phyloP scores from a whole-genome alignment of 306 rosid genomes.

The Sesbania bispinosa region DNA sequence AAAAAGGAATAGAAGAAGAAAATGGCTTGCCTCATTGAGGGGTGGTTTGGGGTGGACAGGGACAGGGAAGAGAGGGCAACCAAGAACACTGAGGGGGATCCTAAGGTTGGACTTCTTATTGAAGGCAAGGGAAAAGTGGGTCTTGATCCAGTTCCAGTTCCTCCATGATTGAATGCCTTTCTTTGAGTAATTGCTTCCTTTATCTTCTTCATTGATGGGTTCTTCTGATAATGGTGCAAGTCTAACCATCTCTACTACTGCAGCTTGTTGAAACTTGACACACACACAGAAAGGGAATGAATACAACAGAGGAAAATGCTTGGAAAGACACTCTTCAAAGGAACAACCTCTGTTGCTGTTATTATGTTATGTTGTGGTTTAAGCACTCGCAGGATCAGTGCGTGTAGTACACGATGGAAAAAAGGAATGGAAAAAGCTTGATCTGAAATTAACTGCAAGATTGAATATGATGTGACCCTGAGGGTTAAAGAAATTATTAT shows the following conservation, averaged over 20 bases:
- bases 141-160: slow-evolving; percentile 86
- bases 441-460: slow-evolving; percentile 14
- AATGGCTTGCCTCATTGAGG: slow-evolving; percentile 49
- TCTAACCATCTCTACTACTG: slow-evolving; percentile 67
- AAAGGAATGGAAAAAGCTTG: neutral
- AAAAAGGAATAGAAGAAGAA: neutral
- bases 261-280: slow-evolving; percentile 20
- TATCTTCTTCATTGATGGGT: slow-evolving; percentile 67
- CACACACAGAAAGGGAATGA: too few species aligned
- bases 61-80: slow-evolving; percentile 86
- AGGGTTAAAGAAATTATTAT: neutral
- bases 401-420: slow-evolving; percentile 31
- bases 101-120: slow-evolving; percentile 71
- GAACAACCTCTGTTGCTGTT: slow-evolving; percentile 1
- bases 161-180: slow-evolving; percentile 71
- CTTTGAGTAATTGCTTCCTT: slow-evolving; percentile 26
- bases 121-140: slow-evolving; percentile 57
- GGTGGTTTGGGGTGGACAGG: slow-evolving; percentile 44
- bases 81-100: slow-evolving; percentile 83
- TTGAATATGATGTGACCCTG: slow-evolving; percentile 21
- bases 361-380: slow-evolving; percentile 14
- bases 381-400: slow-evolving; percentile 26
- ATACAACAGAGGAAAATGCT: neutral
- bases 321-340: slow-evolving; percentile 23
- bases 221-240: slow-evolving; percentile 90